Evolutionary conservation across 2,329 filamentous ascomycete species (phyloP).

Genomic region (Pestalotiopsis sp.): DNA sequence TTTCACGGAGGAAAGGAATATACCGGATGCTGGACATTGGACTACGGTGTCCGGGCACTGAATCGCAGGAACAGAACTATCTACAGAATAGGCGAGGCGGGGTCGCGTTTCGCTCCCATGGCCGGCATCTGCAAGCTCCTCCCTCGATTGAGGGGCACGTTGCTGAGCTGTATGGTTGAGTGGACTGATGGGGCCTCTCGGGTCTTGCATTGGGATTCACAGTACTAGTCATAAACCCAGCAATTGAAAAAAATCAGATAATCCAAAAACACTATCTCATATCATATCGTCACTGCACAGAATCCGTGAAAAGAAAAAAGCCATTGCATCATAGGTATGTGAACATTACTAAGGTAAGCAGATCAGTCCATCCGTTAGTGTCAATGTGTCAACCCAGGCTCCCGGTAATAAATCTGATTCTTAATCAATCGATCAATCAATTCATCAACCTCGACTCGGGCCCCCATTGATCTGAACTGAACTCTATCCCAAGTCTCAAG

Average conservation of each 20-base stretch:
- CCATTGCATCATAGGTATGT: conserved; percentile 1
- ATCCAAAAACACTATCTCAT: neutral
- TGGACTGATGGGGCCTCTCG: neutral
- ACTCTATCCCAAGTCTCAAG: neutral
- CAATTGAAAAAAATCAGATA: neutral
- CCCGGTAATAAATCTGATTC: neutral
- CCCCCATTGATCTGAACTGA: neutral
- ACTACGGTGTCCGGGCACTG: conserved; percentile 29
- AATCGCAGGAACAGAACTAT: conserved; percentile 9
- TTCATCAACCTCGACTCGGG: neutral
- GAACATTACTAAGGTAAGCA: neutral
- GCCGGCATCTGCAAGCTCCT: conserved; percentile 13
- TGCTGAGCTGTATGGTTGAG: conserved; percentile 9
- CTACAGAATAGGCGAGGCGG: conserved; percentile 16
- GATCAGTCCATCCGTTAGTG: neutral
- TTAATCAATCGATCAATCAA: neutral
- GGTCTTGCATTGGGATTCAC: neutral
- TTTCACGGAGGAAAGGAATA: conserved; percentile 13
- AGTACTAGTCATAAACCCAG: neutral
- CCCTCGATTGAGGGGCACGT: conserved; percentile 4
- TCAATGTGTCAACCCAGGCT: neutral
- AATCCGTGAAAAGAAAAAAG: neutral
- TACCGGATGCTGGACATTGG: conserved; percentile 23
- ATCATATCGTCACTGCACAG: neutral
- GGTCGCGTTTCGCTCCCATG: conserved; percentile 29